These are phyloP conservation scores for Candida sphagnicola DNA, from an alignment of 805 yeast genomes.

Conservation along the genomic window DNA sequence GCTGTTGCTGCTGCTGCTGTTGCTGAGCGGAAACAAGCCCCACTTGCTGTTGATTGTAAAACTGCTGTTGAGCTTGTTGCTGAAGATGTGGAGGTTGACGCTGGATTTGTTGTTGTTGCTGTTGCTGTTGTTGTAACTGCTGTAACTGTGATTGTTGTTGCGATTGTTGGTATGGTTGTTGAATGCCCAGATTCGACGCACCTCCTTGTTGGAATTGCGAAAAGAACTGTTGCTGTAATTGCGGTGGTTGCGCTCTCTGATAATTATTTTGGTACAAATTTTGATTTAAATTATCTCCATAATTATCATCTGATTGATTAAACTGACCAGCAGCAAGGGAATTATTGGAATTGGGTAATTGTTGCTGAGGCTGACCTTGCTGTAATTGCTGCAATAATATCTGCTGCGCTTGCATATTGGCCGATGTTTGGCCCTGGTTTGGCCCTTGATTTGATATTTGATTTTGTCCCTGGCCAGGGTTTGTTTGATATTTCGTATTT, in stretches of 20 bases:
- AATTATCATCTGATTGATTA: conserved; percentile 10
- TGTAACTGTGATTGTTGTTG: conserved; percentile 20
- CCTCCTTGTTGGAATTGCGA: conserved; percentile 16
- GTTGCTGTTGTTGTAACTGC: conserved; percentile 13
- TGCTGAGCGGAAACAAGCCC: conserved; percentile 9
- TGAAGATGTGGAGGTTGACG: conserved; percentile 20
- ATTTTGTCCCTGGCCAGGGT: conserved; percentile 22
- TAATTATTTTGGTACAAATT: conserved; percentile 16
- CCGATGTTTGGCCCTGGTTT: conserved; percentile 23
- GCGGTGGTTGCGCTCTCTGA: conserved; percentile 20
- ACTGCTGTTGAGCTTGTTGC: conserved; percentile 20
- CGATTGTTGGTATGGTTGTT: conserved; percentile 15
- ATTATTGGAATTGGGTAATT: conserved; percentile 11
- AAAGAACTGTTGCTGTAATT: conserved; percentile 13
- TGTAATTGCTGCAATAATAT: conserved; percentile 33
- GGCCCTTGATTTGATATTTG: conserved; percentile 15
- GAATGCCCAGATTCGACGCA: conserved; percentile 10
- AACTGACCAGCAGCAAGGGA: conserved; percentile 10
- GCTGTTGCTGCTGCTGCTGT: conserved; percentile 19
- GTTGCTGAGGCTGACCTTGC: conserved; percentile 28
- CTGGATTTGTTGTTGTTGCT: conserved; percentile 19
- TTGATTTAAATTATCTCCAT: conserved; percentile 14
- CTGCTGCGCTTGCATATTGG: conserved; percentile 39
- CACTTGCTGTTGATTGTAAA: conserved; percentile 26
- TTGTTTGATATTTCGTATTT: conserved; percentile 34